These are phyloP conservation scores for Apiospora sp. DNA, from an alignment of 2,329 filamentous ascomycete species.

Conservation along the genomic window DNA sequence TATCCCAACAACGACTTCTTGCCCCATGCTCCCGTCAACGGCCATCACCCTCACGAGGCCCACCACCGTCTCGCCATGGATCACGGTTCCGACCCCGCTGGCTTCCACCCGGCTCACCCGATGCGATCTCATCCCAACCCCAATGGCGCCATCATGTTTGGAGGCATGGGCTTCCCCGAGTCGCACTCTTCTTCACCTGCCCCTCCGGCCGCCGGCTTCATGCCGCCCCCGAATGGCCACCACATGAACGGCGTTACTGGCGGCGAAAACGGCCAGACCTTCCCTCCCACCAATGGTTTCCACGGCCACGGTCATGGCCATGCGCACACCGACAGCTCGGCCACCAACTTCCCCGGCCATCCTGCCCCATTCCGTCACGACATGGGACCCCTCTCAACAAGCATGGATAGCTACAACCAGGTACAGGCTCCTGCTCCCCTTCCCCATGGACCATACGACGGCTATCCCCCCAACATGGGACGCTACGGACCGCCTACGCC, in stretches of 20 bases:
- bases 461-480: constrained; percentile 42
- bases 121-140: constrained; percentile 52
- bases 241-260: constrained; percentile 33
- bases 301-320: constrained; percentile 40
- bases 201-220: constrained; percentile 55
- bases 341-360: constrained; percentile 34
- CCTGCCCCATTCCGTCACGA: constrained; percentile 39
- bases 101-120: constrained; percentile 36
- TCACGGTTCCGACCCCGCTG: not conserved
- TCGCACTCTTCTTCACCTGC: constrained; percentile 67
- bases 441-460: constrained; percentile 42
- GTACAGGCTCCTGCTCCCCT: constrained; percentile 33
- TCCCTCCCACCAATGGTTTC: constrained; percentile 26
- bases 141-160: constrained; percentile 62
- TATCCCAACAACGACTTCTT: constrained; percentile 34
- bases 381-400: constrained; percentile 35
- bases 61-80: constrained; percentile 1
- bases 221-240: constrained; percentile 48
- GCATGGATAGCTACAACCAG: constrained; percentile 38
- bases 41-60: constrained; percentile 26
- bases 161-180: constrained; percentile 52
- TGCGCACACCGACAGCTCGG: constrained; percentile 38
- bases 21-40: constrained; percentile 33
- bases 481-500: constrained; percentile 63
- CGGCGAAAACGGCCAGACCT: constrained; percentile 37